Base-by-base conservation (phyloP, 208 protist species). In the Acanthamoeba healyi region DNA sequence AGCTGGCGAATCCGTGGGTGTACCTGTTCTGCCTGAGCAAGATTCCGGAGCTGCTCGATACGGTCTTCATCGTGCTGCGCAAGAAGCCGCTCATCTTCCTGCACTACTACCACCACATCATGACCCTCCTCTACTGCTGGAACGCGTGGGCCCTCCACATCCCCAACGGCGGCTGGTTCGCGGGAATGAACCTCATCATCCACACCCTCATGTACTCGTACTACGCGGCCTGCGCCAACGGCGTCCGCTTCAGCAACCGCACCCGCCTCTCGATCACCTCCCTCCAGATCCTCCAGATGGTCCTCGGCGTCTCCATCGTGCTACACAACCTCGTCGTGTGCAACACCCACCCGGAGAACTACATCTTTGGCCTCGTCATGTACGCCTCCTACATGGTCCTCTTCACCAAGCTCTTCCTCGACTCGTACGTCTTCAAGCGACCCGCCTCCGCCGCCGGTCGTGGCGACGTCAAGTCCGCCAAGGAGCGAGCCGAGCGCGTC, bases 361-460 rank as follows among this genome's bases (percentile, higher is more conserved):
- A 82, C 42, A 51, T 82, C 40, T 82, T 82, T 38, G 72, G 72
- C 51, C 81, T 98, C 34, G 95, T 97, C 49, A 99, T 99, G 98
- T 99, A 99, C 95, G 87, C 96, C 49, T 98, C 96, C n/a, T 99
- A 99, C 96, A 98, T 98, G 94, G 67, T 96, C 14, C 97, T 99
- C 92, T 99, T 99, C 95, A 87, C 95, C 54, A 93, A 97, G 93
- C 95, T 99, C 26, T 98, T 98, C 92, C 92, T 97, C 58, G 92
- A 98, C 61, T 95, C 94, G 61, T 99, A 98, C 96, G 54, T 98
- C 38, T 70, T 63, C 84, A 84, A 84, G 74, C 74, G 74, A 36
- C 7, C 40, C 26, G 42, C 74, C n/a, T 1, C 10, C 74, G 42
- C n/a, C n/a, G n/a, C n/a, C n/a, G n/a, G n/a, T n/a, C n/a, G n/a